Conservation (phyloP, 306 rosid species). For the Quercus robur region DNA sequence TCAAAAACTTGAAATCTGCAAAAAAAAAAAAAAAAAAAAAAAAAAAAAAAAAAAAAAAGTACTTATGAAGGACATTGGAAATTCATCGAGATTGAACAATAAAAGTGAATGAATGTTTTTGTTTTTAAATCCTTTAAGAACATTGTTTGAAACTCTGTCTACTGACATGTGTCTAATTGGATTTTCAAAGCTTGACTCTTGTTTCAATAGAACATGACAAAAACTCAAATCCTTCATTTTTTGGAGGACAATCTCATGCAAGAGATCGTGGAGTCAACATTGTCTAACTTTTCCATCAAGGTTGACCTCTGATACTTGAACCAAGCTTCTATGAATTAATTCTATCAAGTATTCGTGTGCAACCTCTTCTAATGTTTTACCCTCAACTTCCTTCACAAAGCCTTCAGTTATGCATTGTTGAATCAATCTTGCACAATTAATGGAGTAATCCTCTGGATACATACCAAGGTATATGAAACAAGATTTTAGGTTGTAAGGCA, state of each 20-base stretch:
- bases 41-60: background rate
- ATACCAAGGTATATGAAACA: constrained; percentile 15
- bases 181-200: background rate
- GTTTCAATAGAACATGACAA: background rate
- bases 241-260: background rate
- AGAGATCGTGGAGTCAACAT: background rate
- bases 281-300: background rate
- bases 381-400: background rate
- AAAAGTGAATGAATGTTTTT: background rate
- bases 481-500: background rate
- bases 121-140: background rate
- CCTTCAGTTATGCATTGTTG: background rate
- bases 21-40: background rate
- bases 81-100: background rate
- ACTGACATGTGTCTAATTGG: background rate
- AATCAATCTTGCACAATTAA: background rate
- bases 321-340: background rate
- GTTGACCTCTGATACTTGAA: background rate
- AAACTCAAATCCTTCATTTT: background rate
- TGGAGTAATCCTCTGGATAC: constrained; percentile 6
- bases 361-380: background rate
- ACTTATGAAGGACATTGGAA: background rate
- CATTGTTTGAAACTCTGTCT: background rate
- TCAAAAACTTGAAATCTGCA: constrained; percentile 6
- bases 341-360: background rate